Evolutionary conservation across 2,329 filamentous ascomycete genomes (phyloP).

Genomic region (Rachicladosporium sp.): DNA sequence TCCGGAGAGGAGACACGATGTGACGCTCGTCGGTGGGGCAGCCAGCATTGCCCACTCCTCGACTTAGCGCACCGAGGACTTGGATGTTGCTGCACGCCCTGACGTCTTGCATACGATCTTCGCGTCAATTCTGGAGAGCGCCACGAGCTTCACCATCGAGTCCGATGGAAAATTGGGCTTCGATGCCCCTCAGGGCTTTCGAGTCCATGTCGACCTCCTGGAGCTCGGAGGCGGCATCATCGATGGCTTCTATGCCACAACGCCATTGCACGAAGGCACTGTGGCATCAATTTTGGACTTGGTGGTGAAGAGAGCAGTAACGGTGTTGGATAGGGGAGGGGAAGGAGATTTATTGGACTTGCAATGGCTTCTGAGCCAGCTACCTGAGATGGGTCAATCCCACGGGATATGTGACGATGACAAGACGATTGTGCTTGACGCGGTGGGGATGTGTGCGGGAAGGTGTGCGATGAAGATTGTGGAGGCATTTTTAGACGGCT

Average conservation of each 20-base stretch:
- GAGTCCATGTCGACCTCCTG: conserved; percentile 9
- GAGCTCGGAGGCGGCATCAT: conserved; percentile 8
- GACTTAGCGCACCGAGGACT: conserved; percentile 7
- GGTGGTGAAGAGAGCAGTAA: conserved; percentile 8
- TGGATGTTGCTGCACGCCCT: conserved; percentile 7
- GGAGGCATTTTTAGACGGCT: too few species aligned
- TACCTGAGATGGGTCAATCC: too few species aligned
- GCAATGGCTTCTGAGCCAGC: conserved; percentile 6
- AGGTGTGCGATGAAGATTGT: too few species aligned
- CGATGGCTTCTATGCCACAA: conserved; percentile 10
- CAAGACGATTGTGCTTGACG: too few species aligned
- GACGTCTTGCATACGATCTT: conserved; percentile 3
- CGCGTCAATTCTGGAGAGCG: conserved; percentile 3
- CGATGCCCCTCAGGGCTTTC: conserved; percentile 12
- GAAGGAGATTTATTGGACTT: conserved; percentile 10
- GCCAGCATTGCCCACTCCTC: conserved; percentile 10
- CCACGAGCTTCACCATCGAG: conserved; percentile 3
- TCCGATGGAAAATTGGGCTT: conserved; percentile 12
- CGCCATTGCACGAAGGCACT: conserved; percentile 8
- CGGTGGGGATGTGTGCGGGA: too few species aligned
- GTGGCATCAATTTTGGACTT: conserved; percentile 9
- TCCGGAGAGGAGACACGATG: conserved; percentile 6
- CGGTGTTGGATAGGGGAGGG: conserved; percentile 10
- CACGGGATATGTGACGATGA: too few species aligned
- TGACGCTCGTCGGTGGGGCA: conserved; percentile 8